A percentile compares a stretch with the other conserved stretches of the same genome.
phyloP scores from a whole-genome alignment of 2,329 filamentous ascomycete species.

The Gaeumannomyces tritici region DNA sequence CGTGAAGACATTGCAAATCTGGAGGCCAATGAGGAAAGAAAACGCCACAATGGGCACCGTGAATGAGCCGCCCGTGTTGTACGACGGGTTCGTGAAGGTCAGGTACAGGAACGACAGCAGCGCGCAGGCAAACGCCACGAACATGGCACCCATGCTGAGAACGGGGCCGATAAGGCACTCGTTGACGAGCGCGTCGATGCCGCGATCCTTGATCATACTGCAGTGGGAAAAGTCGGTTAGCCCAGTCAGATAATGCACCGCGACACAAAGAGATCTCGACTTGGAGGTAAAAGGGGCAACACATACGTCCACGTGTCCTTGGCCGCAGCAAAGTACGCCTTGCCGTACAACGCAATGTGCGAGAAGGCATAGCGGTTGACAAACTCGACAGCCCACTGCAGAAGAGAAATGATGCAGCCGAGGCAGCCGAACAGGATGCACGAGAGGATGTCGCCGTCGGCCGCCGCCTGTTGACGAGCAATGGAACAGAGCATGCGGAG shows the following conservation, averaged over 20 bases:
- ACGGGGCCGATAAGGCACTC: slow-evolving; percentile 74
- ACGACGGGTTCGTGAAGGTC: slow-evolving; percentile 67
- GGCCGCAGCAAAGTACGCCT: slow-evolving; percentile 74
- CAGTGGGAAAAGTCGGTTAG: neutral
- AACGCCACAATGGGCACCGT: slow-evolving; percentile 76
- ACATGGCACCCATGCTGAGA: slow-evolving; percentile 67
- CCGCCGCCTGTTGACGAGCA: slow-evolving; percentile 56
- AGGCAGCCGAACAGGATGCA: slow-evolving; percentile 63
- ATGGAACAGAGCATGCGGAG: slow-evolving; percentile 73
- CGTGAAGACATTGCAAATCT: slow-evolving; percentile 83
- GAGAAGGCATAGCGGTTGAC: slow-evolving; percentile 89
- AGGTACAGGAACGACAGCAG: slow-evolving; percentile 83
- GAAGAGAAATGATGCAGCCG: slow-evolving; percentile 63
- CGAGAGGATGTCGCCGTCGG: slow-evolving; percentile 58
- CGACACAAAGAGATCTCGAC: neutral
- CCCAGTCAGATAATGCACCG: neutral
- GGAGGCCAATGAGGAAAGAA: slow-evolving; percentile 80
- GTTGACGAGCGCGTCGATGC: slow-evolving; percentile 82
- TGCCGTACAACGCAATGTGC: slow-evolving; percentile 88
- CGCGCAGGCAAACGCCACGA: slow-evolving; percentile 74
- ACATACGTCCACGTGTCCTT: slow-evolving; percentile 72
- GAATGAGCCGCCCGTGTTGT: slow-evolving; percentile 60
- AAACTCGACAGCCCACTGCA: slow-evolving; percentile 82
- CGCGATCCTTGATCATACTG: slow-evolving; percentile 79
- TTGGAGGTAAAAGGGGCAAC: slow-evolving; percentile 13